Conservation (phyloP, 805 yeast genomes). For the Lachancea kluyveri region DNA sequence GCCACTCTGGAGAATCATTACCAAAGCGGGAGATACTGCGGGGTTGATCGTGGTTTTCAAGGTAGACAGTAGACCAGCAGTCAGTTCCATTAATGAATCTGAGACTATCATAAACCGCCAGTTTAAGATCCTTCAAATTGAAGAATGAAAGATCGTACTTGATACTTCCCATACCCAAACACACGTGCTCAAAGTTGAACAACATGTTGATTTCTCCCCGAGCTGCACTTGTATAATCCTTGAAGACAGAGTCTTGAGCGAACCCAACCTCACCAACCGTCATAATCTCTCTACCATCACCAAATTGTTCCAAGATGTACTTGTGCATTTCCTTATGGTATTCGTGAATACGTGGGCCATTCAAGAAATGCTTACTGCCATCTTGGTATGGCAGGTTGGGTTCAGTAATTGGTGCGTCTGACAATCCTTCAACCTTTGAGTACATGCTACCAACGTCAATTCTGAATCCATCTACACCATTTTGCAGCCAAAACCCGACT, state of each 20-base stretch:
- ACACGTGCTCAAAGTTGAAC: conserved; percentile 32
- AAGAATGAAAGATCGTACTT: conserved; percentile 24
- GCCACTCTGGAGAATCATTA: conserved; percentile 32
- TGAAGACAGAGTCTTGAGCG: conserved; percentile 35
- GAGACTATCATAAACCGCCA: conserved; percentile 32
- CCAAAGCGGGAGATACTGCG: conserved; percentile 48
- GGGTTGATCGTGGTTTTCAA: conserved; percentile 58
- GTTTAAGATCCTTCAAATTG: conserved; percentile 36
- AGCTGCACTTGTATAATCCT: conserved; percentile 36
- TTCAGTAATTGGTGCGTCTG: conserved; percentile 43
- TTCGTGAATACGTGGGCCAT: conserved; percentile 53
- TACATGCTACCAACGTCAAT: conserved; percentile 50
- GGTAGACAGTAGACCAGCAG: conserved; percentile 50
- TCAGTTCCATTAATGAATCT: conserved; percentile 42
- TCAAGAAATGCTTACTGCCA: conserved; percentile 26
- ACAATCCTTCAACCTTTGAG: conserved; percentile 40
- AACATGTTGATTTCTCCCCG: conserved; percentile 37
- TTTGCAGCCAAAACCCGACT: conserved; percentile 46
- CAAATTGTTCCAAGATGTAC: conserved; percentile 33
- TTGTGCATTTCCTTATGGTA: conserved; percentile 45
- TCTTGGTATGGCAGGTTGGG: conserved; percentile 38
- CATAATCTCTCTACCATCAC: conserved; percentile 38
- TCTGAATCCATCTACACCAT: conserved; percentile 55
- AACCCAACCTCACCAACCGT: conserved; percentile 52
- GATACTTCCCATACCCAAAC: conserved; percentile 33